Conservation (phyloP, 192 early-diverging fungal genomes). For the Dispira parvispora region DNA sequence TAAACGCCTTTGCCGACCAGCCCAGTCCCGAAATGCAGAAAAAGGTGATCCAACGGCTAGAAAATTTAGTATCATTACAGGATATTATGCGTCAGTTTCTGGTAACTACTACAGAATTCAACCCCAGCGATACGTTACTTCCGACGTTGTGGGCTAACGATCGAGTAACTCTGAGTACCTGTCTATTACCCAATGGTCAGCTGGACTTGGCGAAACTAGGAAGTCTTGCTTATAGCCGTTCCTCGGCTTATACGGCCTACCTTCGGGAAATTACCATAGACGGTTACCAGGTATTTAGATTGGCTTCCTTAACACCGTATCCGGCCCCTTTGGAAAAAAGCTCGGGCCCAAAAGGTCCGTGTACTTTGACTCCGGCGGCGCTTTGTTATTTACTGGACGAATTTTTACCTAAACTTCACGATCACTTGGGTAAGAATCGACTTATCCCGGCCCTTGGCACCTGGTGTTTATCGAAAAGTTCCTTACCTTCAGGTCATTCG, state of each 20-base stretch:
- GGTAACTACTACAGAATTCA: background rate
- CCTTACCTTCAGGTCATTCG: no score
- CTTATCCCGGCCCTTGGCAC: background rate
- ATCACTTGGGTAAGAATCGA: background rate
- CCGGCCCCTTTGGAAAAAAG: background rate
- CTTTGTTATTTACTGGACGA: slow-evolving; percentile 5
- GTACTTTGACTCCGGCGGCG: background rate
- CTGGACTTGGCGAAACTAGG: background rate
- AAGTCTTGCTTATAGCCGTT: no score
- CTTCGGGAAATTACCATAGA: slow-evolving; percentile 7
- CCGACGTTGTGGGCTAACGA: no score
- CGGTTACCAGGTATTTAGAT: background rate
- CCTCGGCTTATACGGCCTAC: background rate
- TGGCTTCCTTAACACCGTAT: background rate
- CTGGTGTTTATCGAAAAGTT: slow-evolving; percentile 3
- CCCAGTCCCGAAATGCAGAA: slow-evolving; percentile 14
- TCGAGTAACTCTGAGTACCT: no score
- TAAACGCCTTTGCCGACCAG: slow-evolving; percentile 45
- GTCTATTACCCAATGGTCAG: background rate
- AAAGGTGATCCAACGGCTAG: slow-evolving; percentile 19
- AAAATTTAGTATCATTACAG: slow-evolving; percentile 16
- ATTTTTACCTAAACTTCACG: background rate
- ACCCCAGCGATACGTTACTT: background rate
- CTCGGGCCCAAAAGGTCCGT: background rate
- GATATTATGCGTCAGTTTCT: slow-evolving; percentile 11